Evolutionary conservation across 805 yeast species (phyloP).

Genomic region (Lipomyces kockii): DNA sequence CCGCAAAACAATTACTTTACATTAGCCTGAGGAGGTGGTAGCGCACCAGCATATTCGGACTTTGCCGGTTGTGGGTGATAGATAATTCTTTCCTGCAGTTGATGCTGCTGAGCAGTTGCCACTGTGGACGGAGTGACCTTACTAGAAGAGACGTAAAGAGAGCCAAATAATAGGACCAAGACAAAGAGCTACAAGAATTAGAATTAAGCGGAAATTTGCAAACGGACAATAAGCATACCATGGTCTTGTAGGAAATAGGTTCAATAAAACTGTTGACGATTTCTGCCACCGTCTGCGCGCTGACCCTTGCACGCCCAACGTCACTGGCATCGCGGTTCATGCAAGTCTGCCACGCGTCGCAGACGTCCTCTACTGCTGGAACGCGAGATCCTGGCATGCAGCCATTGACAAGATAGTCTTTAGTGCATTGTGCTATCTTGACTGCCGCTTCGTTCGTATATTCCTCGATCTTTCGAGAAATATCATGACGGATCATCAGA

Average conservation of each 20-base stretch:
- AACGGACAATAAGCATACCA: constrained; percentile 45
- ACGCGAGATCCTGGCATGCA: constrained; percentile 68
- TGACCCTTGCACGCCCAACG: constrained; percentile 69
- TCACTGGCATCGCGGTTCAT: constrained; percentile 76
- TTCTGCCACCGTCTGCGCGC: constrained; percentile 84
- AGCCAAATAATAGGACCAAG: constrained; percentile 54
- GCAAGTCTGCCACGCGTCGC: constrained; percentile 79
- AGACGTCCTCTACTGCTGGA: constrained; percentile 73
- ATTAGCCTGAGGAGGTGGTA: neutral
- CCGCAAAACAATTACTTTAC: neutral
- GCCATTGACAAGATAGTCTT: constrained; percentile 70
- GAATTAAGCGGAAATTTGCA: neutral
- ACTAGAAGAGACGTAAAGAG: constrained; percentile 51
- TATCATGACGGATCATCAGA: constrained; percentile 66
- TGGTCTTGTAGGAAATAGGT: constrained; percentile 72
- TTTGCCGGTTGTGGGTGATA: constrained; percentile 5
- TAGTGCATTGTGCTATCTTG: constrained; percentile 70
- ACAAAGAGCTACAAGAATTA: constrained; percentile 45
- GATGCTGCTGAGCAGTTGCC: neutral
- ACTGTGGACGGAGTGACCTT: constrained; percentile 16
- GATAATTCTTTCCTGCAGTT: neutral
- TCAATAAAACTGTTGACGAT: constrained; percentile 75
- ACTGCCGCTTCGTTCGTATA: constrained; percentile 63
- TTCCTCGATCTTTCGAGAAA: constrained; percentile 67
- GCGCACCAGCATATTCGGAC: constrained; percentile 5